Conservation (phyloP, 2,329 filamentous ascomycete genomes). For the Diaporthe sp. region DNA sequence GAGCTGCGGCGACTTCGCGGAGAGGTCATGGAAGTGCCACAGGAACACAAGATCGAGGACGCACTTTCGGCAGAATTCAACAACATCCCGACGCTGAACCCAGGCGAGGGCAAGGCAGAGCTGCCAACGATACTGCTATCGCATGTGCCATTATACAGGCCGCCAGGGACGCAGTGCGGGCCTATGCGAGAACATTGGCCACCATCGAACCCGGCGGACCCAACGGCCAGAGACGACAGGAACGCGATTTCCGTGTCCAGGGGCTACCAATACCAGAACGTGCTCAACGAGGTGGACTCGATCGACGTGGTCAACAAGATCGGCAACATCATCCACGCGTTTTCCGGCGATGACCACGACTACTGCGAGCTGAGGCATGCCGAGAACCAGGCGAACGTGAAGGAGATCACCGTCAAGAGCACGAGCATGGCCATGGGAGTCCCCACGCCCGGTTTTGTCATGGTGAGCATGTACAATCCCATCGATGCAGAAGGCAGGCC, state of each 20-base stretch:
- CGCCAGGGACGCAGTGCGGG: conserved; percentile 86
- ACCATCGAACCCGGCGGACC: conserved; percentile 68
- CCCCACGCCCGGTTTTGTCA: conserved; percentile 84
- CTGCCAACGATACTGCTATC: conserved; percentile 90
- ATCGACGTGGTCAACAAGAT: conserved; percentile 79
- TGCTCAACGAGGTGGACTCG: conserved; percentile 82
- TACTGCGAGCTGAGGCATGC: conserved; percentile 92
- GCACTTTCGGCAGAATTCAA: conserved; percentile 58
- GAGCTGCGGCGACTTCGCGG: conserved; percentile 76
- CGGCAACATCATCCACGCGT: conserved; percentile 85
- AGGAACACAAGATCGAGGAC: conserved; percentile 70
- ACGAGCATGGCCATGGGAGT: conserved; percentile 98
- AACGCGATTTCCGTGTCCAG: conserved; percentile 81
- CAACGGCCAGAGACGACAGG: conserved; percentile 70
- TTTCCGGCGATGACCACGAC: conserved; percentile 97
- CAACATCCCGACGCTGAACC: conserved; percentile 52
- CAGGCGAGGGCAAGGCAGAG: conserved; percentile 61
- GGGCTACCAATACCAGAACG: conserved; percentile 98
- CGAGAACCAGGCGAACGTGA: conserved; percentile 70
- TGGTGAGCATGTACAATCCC: conserved; percentile 93
- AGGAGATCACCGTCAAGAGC: conserved; percentile 95
- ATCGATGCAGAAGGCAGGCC: conserved; percentile 70
- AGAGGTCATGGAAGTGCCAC: conserved; percentile 63
- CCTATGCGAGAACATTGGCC: conserved; percentile 87
- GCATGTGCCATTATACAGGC: conserved; percentile 89